phyloP scores from a whole-genome alignment of 2,329 filamentous ascomycete genomes.

The Chaetomium globosum region DNA sequence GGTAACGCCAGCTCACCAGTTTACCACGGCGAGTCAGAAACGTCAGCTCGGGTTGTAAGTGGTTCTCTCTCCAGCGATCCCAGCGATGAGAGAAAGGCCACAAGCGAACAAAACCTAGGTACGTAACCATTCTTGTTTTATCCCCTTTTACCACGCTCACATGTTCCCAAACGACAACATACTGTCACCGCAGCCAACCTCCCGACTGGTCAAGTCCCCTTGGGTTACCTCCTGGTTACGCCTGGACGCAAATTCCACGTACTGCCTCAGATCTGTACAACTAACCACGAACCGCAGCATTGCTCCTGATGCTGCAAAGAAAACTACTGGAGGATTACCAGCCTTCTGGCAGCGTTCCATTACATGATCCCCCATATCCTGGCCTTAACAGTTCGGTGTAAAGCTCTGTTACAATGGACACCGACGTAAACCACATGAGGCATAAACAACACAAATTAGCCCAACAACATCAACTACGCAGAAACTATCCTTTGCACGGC shows the following conservation, averaged over 20 bases:
- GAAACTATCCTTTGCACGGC: too few species aligned
- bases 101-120: neutral
- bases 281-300: neutral
- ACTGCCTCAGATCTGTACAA: neutral
- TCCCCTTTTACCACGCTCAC: neutral
- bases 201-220: too few species aligned
- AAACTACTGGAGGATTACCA: neutral
- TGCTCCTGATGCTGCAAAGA: neutral
- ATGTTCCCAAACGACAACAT: neutral
- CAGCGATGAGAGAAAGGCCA: neutral
- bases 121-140: neutral
- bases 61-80: neutral
- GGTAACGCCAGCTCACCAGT: neutral
- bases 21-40: neutral
- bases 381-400: too few species aligned
- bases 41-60: neutral
- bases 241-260: neutral
- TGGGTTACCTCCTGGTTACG: neutral
- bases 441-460: too few species aligned
- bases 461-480: too few species aligned
- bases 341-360: neutral
- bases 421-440: too few species aligned
- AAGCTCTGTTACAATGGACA: too few species aligned
- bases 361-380: too few species aligned
- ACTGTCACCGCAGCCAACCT: neutral